Evolutionary conservation across 805 yeast genomes (phyloP).

Genomic region (Priceomyces carsonii): DNA sequence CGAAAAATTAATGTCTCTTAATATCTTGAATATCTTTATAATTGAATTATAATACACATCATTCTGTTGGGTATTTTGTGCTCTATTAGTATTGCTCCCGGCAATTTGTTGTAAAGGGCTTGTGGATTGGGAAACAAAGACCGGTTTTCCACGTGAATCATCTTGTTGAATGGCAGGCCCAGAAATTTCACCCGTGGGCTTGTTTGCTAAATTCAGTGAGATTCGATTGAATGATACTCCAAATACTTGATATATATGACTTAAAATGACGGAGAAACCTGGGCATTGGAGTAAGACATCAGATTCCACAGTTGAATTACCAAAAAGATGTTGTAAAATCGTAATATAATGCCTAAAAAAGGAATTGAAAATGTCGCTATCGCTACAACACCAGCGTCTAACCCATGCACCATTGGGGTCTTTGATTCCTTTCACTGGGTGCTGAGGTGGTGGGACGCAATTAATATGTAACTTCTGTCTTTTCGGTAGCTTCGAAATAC

Average conservation of each 20-base stretch:
- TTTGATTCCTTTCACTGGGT: constrained; percentile 48
- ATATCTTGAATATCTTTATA: constrained; percentile 37
- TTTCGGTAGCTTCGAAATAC: constrained; percentile 30
- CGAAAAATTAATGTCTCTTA: constrained; percentile 35
- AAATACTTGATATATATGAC: constrained; percentile 49
- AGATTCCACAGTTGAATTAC: constrained; percentile 3
- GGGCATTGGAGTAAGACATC: constrained; percentile 31
- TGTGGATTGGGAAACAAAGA: constrained; percentile 9
- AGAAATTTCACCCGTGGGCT: constrained; percentile 5
- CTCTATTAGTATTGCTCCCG: constrained; percentile 2
- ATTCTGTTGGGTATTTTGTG: constrained; percentile 20
- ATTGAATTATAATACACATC: constrained; percentile 41
- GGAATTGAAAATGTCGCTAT: constrained; percentile 59
- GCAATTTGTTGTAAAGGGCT: background rate
- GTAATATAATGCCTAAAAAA: constrained; percentile 59
- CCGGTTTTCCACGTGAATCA: constrained; percentile 1
- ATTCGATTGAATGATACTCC: constrained; percentile 29
- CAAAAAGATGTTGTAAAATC: constrained; percentile 17
- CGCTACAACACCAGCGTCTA: constrained; percentile 57
- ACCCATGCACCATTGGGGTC: constrained; percentile 68
- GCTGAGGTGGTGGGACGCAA: constrained; percentile 40
- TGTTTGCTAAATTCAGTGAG: constrained; percentile 13
- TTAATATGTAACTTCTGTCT: constrained; percentile 29
- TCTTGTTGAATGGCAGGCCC: constrained; percentile 5
- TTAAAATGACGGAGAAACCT: constrained; percentile 45